phyloP scores from a whole-genome alignment of 2,329 filamentous ascomycete species.

The Gaeumannomyces sp. region DNA sequence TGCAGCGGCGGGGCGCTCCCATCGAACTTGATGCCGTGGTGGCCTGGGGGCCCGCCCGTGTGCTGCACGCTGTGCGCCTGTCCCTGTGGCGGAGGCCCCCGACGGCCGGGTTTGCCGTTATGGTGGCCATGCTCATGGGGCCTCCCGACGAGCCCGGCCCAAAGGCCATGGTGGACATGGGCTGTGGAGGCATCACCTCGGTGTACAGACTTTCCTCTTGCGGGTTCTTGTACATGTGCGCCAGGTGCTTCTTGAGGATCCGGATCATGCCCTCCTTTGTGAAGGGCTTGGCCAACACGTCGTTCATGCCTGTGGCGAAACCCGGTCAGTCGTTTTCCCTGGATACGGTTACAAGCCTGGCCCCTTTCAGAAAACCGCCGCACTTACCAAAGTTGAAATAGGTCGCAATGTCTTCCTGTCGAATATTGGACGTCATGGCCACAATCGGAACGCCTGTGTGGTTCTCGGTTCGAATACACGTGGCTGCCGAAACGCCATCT shows the following conservation, averaged over 20 bases:
- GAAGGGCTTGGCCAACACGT: conserved; percentile 94
- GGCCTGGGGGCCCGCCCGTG: conserved; percentile 15
- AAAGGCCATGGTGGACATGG: conserved; percentile 13
- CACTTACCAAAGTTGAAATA: conserved; percentile 90
- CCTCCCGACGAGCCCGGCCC: conserved; percentile 21
- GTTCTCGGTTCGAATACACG: conserved; percentile 84
- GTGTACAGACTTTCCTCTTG: conserved; percentile 24
- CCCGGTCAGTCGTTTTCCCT: not conserved
- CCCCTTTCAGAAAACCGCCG: not conserved
- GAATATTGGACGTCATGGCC: conserved; percentile 98
- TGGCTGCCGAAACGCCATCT: conserved; percentile 90
- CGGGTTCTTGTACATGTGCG: conserved; percentile 70
- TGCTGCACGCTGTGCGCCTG: conserved; percentile 14
- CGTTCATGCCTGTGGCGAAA: conserved; percentile 73
- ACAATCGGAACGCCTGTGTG: conserved; percentile 74
- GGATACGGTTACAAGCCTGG: not conserved
- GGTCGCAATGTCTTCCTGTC: conserved; percentile 91
- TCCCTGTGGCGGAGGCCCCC: conserved; percentile 1
- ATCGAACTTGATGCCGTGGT: conserved; percentile 16
- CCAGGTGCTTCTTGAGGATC: conserved; percentile 82
- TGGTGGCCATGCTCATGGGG: conserved; percentile 24
- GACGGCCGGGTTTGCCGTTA: conserved; percentile 11
- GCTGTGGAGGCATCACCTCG: conserved; percentile 32
- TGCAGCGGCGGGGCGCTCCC: conserved; percentile 17
- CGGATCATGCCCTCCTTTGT: conserved; percentile 80